Evolutionary conservation across 1,284 basidiomycete genomes (phyloP).

Genomic region (Pseudozyma flocculosa): DNA sequence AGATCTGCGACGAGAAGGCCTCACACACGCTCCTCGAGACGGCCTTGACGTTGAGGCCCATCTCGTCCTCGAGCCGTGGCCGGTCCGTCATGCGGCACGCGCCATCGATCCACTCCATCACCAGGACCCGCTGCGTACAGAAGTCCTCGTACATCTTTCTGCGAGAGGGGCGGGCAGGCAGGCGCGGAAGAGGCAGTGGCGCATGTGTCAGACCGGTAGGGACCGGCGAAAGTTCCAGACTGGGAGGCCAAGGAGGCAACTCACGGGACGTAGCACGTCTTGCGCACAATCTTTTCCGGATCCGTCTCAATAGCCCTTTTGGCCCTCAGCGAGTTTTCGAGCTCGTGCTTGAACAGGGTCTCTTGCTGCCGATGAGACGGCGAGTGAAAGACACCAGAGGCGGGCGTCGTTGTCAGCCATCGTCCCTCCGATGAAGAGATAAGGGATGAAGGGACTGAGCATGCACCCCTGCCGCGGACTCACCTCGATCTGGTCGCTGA

Average conservation of each 20-base stretch:
- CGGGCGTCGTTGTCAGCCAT: no score
- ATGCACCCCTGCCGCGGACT: no score
- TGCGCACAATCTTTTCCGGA: constrained; percentile 27
- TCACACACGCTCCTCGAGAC: constrained; percentile 45
- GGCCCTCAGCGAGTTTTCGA: constrained; percentile 33
- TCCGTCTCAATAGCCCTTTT: constrained; percentile 39
- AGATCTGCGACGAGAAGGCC: constrained; percentile 49
- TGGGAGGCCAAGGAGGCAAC: not conserved
- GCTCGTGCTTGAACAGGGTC: constrained; percentile 41
- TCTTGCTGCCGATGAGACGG: constrained; percentile 20
- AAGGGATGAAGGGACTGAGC: no score
- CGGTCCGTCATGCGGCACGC: constrained; percentile 47
- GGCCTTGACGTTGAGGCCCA: constrained; percentile 38
- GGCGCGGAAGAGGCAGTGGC: no score
- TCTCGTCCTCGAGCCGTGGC: constrained; percentile 26
- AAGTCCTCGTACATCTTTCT: constrained; percentile 25
- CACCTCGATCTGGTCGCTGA: constrained; percentile 45
- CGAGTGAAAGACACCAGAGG: no score
- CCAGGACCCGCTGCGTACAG: constrained; percentile 35
- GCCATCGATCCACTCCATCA: constrained; percentile 48
- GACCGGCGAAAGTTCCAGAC: no score
- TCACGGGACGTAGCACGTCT: constrained; percentile 45
- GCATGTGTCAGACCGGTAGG: no score
- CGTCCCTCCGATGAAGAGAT: no score
- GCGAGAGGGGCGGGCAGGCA: no score